These are phyloP conservation scores for Venustampulla echinocandica DNA, from an alignment of 495 filamentous ascomycete species.

Conservation along the genomic window DNA sequence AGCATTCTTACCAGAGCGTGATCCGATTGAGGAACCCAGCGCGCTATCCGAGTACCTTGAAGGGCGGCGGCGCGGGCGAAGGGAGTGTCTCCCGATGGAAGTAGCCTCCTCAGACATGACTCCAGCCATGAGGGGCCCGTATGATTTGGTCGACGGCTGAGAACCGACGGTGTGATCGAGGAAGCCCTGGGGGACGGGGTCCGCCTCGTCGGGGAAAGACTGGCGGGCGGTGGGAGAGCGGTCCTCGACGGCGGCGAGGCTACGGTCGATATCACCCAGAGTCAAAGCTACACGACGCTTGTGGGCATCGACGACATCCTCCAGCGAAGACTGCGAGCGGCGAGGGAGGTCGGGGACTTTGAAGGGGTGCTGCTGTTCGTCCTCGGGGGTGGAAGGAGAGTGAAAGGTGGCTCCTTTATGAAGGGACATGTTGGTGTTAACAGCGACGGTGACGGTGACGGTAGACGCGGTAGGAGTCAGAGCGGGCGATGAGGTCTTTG, in stretches of 20 bases:
- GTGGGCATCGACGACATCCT: slow-evolving; percentile 50
- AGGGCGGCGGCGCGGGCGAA: slow-evolving; percentile 42
- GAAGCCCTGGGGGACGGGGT: slow-evolving; percentile 42
- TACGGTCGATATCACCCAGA: slow-evolving; percentile 42
- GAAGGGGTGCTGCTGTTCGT: slow-evolving; percentile 28
- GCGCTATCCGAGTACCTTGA: slow-evolving; percentile 54
- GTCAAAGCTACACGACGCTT: slow-evolving; percentile 45
- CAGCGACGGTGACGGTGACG: slow-evolving; percentile 19
- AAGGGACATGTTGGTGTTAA: slow-evolving; percentile 46
- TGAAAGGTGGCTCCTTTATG: slow-evolving; percentile 60
- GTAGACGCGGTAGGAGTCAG: slow-evolving; percentile 21
- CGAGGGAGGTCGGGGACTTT: slow-evolving; percentile 43
- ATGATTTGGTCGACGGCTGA: slow-evolving; percentile 19
- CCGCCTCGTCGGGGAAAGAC: slow-evolving; percentile 37
- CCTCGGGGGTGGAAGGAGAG: slow-evolving; percentile 34
- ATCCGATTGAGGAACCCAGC: slow-evolving; percentile 46
- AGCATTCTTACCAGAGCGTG: slow-evolving; percentile 28
- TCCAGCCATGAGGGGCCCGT: slow-evolving; percentile 26
- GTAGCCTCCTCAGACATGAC: slow-evolving; percentile 22
- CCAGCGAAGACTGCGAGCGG: slow-evolving; percentile 53
- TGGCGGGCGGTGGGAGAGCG: slow-evolving; percentile 22
- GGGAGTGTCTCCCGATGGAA: slow-evolving; percentile 20
- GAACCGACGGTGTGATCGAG: slow-evolving; percentile 36
- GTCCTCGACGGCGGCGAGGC: slow-evolving; percentile 29
- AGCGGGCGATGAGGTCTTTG: slow-evolving; percentile 23